Evolutionary conservation across 805 yeast species (phyloP).

Genomic region (Yarrowia sp.): DNA sequence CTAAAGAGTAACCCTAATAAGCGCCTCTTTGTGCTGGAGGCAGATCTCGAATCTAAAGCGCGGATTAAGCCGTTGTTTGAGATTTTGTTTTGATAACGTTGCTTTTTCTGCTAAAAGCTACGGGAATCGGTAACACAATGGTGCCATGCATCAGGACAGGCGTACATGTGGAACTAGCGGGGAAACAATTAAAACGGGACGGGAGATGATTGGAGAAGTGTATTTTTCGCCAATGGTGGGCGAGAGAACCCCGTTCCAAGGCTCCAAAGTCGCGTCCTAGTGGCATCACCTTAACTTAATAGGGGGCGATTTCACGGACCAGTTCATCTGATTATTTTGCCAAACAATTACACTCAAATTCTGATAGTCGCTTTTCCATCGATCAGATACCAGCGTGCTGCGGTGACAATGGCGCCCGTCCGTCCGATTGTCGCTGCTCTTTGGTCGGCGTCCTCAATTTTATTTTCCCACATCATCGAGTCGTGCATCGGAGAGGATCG

Average conservation of each 20-base stretch:
- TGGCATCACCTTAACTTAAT: no score
- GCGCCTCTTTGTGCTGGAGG: background rate
- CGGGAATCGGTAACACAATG: slow-evolving; percentile 31
- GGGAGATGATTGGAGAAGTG: slow-evolving; percentile 1
- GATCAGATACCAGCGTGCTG: background rate
- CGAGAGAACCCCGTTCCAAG: no score
- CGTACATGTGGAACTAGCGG: slow-evolving; percentile 8
- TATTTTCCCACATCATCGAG: slow-evolving; percentile 17
- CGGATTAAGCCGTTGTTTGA: slow-evolving; percentile 27
- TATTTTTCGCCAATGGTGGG: background rate
- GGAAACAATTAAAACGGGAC: slow-evolving; percentile 7
- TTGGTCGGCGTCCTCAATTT: background rate
- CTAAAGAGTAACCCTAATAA: slow-evolving; percentile 1
- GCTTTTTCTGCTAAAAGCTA: slow-evolving; percentile 28
- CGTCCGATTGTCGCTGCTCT: background rate
- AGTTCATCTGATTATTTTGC: no score
- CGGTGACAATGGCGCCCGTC: background rate
- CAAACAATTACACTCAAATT: no score
- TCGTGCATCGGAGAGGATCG: slow-evolving; percentile 15
- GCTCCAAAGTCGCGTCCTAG: no score
- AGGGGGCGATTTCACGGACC: no score
- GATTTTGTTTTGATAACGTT: slow-evolving; percentile 26
- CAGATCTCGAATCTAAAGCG: slow-evolving; percentile 19
- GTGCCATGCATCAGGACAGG: slow-evolving; percentile 22
- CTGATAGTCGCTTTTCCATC: background rate